These are phyloP conservation scores for Trichoderma hamatum DNA, from an alignment of 2,329 filamentous ascomycete species.

Conservation along the genomic window DNA sequence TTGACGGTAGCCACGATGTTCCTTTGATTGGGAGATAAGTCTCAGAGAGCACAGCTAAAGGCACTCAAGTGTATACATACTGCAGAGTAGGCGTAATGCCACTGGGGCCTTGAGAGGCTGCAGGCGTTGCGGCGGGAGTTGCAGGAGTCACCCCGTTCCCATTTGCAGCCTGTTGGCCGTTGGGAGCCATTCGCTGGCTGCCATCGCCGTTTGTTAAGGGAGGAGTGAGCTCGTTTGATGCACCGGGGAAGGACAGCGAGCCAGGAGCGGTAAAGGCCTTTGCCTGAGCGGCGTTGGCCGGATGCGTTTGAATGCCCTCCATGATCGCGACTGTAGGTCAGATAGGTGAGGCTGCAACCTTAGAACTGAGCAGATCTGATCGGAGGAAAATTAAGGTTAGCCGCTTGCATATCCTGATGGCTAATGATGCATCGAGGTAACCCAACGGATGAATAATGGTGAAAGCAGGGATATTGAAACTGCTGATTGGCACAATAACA, in stretches of 20 bases:
- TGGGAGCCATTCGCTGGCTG: conserved; percentile 42
- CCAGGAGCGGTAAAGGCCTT: conserved; percentile 93
- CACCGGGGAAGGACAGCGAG: conserved; percentile 89
- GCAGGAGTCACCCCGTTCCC: conserved; percentile 82
- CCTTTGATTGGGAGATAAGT: conserved; percentile 66
- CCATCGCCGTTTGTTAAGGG: conserved; percentile 71
- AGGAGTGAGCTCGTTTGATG: conserved; percentile 79
- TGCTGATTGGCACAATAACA: conserved; percentile 8
- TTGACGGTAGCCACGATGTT: conserved; percentile 99
- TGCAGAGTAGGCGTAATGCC: conserved; percentile 92
- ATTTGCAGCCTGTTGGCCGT: conserved; percentile 60
- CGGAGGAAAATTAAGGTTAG: conserved; percentile 32
- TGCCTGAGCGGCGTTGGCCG: conserved; percentile 86
- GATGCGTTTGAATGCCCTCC: conserved; percentile 91
- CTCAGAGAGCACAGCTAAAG: conserved; percentile 44
- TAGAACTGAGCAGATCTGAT: conserved; percentile 41
- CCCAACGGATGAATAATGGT: conserved; percentile 4
- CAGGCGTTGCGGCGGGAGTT: conserved; percentile 91
- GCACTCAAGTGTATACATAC: conserved; percentile 70
- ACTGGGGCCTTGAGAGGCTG: conserved; percentile 78
- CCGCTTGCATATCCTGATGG: conserved; percentile 27
- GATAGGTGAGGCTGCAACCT: conserved; percentile 19
- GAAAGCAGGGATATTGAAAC: conserved; percentile 3
- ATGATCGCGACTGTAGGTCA: conserved; percentile 56
- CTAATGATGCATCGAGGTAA: conserved; percentile 1